phyloP scores from a whole-genome alignment of 164 flowering plant species.

The Nymphaea colorata region DNA sequence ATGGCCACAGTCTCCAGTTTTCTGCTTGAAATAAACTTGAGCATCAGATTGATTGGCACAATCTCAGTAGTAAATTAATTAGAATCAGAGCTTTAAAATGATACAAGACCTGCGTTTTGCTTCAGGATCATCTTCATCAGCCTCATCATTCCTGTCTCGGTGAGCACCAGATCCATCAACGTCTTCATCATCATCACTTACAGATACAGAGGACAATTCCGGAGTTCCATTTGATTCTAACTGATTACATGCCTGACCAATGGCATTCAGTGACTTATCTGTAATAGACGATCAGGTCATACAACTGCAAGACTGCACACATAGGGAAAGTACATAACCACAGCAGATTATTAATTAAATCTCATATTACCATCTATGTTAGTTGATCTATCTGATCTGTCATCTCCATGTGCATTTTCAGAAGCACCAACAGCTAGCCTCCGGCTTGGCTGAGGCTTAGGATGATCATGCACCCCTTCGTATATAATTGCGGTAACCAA shows the following conservation, averaged over 20 bases:
- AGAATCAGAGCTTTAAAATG: too few relatives aligned
- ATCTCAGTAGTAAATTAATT: too few relatives aligned
- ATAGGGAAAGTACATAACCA: not conserved
- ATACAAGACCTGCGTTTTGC: constrained; percentile 62
- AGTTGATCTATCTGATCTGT: constrained; percentile 6
- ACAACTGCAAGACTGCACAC: not conserved
- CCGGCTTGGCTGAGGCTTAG: constrained; percentile 69
- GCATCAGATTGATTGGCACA: too few relatives aligned
- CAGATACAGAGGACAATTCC: constrained; percentile 67
- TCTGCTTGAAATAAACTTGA: not conserved
- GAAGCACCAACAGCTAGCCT: constrained; percentile 46
- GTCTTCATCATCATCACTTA: constrained; percentile 61
- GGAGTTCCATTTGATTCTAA: constrained; percentile 44
- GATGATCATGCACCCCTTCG: constrained; percentile 78
- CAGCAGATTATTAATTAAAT: not conserved
- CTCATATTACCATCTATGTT: constrained; percentile 28
- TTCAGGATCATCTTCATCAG: constrained; percentile 82
- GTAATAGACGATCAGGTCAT: constrained; percentile 7
- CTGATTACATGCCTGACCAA: constrained; percentile 29
- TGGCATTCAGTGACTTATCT: constrained; percentile 32
- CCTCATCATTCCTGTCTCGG: constrained; percentile 64
- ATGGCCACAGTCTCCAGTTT: constrained; percentile 3
- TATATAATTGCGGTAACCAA: constrained; percentile 81
- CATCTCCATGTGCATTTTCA: constrained; percentile 16
- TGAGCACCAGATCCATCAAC: constrained; percentile 27